phyloP scores from a whole-genome alignment of 257 asterid genomes.

The Capsicum rhomboideum region DNA sequence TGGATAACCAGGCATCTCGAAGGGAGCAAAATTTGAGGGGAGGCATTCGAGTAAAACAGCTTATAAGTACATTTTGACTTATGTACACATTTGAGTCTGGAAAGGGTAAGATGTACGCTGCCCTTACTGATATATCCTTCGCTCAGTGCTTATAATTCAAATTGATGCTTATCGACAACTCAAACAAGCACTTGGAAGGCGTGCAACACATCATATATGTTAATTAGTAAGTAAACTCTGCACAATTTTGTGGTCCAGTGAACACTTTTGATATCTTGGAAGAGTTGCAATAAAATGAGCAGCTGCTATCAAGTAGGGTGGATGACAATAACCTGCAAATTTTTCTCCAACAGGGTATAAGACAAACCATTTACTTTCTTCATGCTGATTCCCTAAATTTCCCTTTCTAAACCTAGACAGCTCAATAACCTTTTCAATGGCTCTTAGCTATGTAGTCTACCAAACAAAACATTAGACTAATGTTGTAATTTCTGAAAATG shows the following conservation, averaged over 20 bases:
- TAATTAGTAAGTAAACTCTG: neutral
- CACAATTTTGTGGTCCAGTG: neutral
- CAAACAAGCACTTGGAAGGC: neutral
- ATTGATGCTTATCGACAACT: neutral
- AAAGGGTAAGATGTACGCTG: too few species aligned
- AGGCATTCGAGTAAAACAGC: too few species aligned
- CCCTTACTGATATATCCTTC: too few species aligned
- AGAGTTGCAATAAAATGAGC: neutral
- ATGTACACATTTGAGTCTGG: too few species aligned
- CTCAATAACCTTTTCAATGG: too few species aligned
- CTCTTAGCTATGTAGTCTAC: too few species aligned
- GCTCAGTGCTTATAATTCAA: too few species aligned
- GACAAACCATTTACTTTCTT: neutral
- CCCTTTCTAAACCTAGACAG: too few species aligned
- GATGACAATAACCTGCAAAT: neutral
- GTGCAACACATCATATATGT: neutral
- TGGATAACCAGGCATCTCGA: neutral
- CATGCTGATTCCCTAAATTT: too few species aligned
- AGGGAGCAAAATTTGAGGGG: too few species aligned
- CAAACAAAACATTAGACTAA: neutral
- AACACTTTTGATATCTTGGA: neutral
- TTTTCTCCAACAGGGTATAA: neutral
- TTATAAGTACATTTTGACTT: too few species aligned
- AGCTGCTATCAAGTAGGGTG: neutral
- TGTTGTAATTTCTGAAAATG: neutral